A percentile compares a stretch with the other conserved stretches of the same genome.
Conservation (phyloP, 306 rosid genomes). For the Quercus wislizeni region DNA sequence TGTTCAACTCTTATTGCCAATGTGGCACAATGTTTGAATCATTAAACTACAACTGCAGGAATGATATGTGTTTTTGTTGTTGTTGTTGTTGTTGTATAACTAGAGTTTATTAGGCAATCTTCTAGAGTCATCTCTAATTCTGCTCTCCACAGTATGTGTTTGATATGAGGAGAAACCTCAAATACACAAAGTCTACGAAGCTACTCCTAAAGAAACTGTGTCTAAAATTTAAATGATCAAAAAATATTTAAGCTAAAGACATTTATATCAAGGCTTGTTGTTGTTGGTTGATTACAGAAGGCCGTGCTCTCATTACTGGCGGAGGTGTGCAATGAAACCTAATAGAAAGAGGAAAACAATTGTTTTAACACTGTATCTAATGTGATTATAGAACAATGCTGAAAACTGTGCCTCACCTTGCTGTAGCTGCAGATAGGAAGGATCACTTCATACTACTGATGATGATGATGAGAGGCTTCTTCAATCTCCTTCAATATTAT, state of each 20-base stretch:
- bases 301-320: conserved; percentile 80
- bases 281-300: conserved; percentile 65
- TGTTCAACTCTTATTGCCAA: background rate
- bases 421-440: conserved; percentile 72
- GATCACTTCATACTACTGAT: conserved; percentile 73
- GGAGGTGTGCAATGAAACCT: conserved; percentile 46
- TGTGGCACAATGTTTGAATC: background rate
- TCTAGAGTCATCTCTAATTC: background rate
- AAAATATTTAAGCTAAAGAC: background rate
- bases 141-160: background rate
- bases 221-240: too few relatives aligned
- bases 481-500: conserved; percentile 85
- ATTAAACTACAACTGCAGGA: background rate
- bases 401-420: conserved; percentile 78
- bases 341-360: conserved; percentile 57
- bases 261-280: conserved; percentile 5
- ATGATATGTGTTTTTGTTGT: background rate
- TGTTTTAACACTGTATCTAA: conserved; percentile 58
- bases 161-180: too few relatives aligned
- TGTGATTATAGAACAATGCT: conserved; percentile 75
- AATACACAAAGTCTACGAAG: too few relatives aligned
- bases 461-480: conserved; percentile 97
- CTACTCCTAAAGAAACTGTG: too few relatives aligned
- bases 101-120: background rate
- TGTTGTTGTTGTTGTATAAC: too few relatives aligned